Evolutionary conservation across 1,284 basidiomycete species (phyloP).

Genomic region (Trametes pubescens): DNA sequence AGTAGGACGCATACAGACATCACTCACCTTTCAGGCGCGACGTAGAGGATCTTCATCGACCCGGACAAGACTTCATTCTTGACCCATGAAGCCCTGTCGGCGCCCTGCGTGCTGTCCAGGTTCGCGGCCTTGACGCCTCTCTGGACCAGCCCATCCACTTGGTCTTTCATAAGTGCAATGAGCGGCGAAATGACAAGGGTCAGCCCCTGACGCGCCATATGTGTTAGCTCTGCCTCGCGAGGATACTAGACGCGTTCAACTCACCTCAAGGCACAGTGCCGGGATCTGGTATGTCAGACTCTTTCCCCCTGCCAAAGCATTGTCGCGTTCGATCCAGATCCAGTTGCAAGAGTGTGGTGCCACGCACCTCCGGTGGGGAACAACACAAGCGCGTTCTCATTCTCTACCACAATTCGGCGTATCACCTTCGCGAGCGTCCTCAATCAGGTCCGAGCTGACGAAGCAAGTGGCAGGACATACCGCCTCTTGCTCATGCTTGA

Average conservation of each 20-base stretch:
- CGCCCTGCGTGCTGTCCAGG: constrained; percentile 70
- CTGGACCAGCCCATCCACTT: constrained; percentile 79
- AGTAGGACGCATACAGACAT: constrained; percentile 28
- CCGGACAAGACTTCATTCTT: constrained; percentile 53
- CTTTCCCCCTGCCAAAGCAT: constrained; percentile 43
- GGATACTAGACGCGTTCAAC: constrained; percentile 1
- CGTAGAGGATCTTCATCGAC: constrained; percentile 74
- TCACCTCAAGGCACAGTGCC: constrained; percentile 58
- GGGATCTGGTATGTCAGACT: constrained; percentile 70
- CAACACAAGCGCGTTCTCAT: constrained; percentile 50
- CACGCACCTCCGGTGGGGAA: constrained; percentile 49
- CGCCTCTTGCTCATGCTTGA: constrained; percentile 49
- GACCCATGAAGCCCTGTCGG: constrained; percentile 64
- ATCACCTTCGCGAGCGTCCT: constrained; percentile 42
- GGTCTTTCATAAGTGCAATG: constrained; percentile 92
- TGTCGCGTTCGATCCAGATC: background rate
- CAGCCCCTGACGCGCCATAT: constrained; percentile 52
- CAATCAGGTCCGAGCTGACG: background rate
- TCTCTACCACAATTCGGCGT: constrained; percentile 46
- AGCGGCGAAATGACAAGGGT: constrained; percentile 81
- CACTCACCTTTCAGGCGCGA: constrained; percentile 88
- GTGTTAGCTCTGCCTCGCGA: background rate
- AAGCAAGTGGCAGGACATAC: constrained; percentile 31
- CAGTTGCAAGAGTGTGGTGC: background rate
- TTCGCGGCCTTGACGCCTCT: constrained; percentile 73